Evolutionary conservation across 2,329 filamentous ascomycete species (phyloP).

Genomic region (Microdochium paspali): DNA sequence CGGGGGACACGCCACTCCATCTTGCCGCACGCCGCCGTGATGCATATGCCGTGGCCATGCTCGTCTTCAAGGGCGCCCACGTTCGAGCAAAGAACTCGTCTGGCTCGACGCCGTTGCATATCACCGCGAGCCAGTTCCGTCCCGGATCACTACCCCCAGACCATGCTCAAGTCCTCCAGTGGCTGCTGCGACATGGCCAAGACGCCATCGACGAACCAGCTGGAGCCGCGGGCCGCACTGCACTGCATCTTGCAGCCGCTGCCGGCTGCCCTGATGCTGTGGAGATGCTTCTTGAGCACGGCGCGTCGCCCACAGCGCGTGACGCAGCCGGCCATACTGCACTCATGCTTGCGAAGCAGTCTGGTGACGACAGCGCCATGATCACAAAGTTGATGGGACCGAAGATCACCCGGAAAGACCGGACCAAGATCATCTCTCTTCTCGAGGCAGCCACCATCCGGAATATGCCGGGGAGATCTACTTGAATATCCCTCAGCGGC

Average conservation of each 20-base stretch:
- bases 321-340: conserved; percentile 3
- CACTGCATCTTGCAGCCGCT: conserved; percentile 2
- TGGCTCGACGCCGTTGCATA: conserved; percentile 4
- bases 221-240: conserved; percentile 3
- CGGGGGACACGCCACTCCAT: conserved; percentile 3
- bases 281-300: conserved; percentile 2
- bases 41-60: conserved; percentile 2
- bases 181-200: background rate
- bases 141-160: conserved; percentile 2
- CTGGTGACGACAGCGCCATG: too few species aligned
- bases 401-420: too few species aligned
- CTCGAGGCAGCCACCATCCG: too few species aligned
- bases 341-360: conserved; percentile 2
- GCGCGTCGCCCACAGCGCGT: background rate
- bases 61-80: conserved; percentile 3
- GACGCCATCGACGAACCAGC: conserved; percentile 3
- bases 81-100: conserved; percentile 2
- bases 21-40: conserved; percentile 5
- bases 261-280: conserved; percentile 3
- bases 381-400: too few species aligned
- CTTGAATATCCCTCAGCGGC: too few species aligned
- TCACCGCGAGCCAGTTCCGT: conserved; percentile 5
- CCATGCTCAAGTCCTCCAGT: conserved; percentile 4
- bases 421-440: too few species aligned
- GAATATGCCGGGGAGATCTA: too few species aligned